phyloP scores from a whole-genome alignment of 306 rosid species.

The Dalbergia cultrata region DNA sequence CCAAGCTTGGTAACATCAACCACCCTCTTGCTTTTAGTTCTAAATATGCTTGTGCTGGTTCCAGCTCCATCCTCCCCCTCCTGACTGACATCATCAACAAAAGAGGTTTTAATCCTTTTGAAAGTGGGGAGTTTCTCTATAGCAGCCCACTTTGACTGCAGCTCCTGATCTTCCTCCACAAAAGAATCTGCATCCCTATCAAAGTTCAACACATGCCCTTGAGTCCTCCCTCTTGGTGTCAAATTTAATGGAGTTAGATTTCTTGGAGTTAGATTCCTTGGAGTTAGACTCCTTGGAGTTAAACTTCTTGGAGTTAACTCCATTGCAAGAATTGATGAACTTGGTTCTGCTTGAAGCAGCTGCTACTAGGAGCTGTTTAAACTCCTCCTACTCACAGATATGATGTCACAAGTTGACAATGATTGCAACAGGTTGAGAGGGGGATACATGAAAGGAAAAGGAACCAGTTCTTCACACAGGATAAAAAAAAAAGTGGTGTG shows the following conservation, averaged over 20 bases:
- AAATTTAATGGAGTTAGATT: conserved; percentile 5
- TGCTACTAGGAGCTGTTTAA: conserved; percentile 34
- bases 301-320: conserved; percentile 50
- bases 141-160: conserved; percentile 65
- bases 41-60: conserved; percentile 12
- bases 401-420: conserved; percentile 27
- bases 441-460: conserved; percentile 34
- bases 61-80: conserved; percentile 25
- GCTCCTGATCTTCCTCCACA: conserved; percentile 63
- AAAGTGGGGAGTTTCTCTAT: conserved; percentile 65
- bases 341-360: conserved; percentile 34
- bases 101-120: conserved; percentile 60
- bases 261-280: neutral
- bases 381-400: conserved; percentile 30
- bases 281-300: conserved; percentile 19
- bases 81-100: conserved; percentile 56
- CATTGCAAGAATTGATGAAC: conserved; percentile 41
- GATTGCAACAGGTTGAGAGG: conserved; percentile 34
- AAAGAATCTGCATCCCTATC: conserved; percentile 62
- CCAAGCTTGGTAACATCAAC: conserved; percentile 70
- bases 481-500: conserved; percentile 1
- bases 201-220: conserved; percentile 49
- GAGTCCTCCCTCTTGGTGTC: conserved; percentile 61
- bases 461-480: conserved; percentile 9
- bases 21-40: conserved; percentile 53